Conservation (phyloP, 495 filamentous ascomycete species). For the Penicillium flavigenum region DNA sequence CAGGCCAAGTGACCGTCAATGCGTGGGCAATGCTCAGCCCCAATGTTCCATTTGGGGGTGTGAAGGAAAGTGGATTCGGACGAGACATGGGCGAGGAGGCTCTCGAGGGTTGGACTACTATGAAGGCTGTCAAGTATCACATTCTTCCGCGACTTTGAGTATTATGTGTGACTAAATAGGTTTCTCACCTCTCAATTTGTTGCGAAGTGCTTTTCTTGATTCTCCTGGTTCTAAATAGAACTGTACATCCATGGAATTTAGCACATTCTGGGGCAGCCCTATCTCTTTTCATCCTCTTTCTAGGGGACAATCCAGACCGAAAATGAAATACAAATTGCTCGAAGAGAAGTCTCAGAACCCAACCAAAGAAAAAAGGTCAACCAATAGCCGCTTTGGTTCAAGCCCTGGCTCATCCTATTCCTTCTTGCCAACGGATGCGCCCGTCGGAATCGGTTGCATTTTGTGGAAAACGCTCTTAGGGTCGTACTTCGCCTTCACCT, state of each 20-base stretch:
- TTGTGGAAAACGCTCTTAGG: slow-evolving; percentile 55
- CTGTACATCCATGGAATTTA: too few relatives aligned
- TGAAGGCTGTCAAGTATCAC: slow-evolving; percentile 29
- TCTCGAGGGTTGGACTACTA: slow-evolving; percentile 27
- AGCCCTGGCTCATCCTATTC: background rate
- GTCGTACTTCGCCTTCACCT: slow-evolving; percentile 54
- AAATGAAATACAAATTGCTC: background rate
- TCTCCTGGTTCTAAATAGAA: background rate
- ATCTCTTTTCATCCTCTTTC: background rate
- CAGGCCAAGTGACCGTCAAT: slow-evolving; percentile 50
- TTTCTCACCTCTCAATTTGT: too few relatives aligned
- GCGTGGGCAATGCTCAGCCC: slow-evolving; percentile 25
- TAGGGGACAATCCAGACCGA: background rate
- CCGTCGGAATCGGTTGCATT: slow-evolving; percentile 33
- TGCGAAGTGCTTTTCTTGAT: too few relatives aligned
- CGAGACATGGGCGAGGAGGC: slow-evolving; percentile 43
- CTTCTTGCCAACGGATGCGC: background rate
- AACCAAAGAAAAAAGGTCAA: background rate
- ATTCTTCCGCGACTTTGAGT: slow-evolving; percentile 24
- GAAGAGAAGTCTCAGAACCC: background rate
- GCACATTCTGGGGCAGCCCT: background rate
- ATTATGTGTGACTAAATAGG: background rate
- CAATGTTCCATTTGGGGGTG: slow-evolving; percentile 51
- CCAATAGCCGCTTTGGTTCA: background rate
- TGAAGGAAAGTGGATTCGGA: slow-evolving; percentile 57